These are phyloP conservation scores for Prunus mongolica DNA, from an alignment of 306 rosid genomes.

Conservation along the genomic window DNA sequence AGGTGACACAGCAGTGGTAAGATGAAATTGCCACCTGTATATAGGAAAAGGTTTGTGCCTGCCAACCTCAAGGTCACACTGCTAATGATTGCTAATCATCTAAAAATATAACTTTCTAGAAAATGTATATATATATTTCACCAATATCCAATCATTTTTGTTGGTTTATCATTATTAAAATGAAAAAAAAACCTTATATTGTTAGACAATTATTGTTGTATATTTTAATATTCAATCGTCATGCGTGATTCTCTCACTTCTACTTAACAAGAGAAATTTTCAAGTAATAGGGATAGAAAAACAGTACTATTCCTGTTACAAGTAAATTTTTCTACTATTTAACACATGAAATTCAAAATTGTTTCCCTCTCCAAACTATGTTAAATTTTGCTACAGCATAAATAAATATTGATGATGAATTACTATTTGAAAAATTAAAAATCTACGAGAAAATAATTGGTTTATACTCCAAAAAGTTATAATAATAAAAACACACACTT, in stretches of 20 bases:
- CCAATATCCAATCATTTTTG: background rate
- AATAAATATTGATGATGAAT: no score
- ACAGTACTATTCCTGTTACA: accelerated
- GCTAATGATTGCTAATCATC: background rate
- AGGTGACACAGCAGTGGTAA: no score
- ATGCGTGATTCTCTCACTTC: no score
- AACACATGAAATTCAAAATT: no score
- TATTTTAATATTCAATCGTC: no score
- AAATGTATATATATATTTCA: background rate
- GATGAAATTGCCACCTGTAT: background rate
- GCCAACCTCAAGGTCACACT: background rate
- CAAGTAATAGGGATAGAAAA: accelerated
- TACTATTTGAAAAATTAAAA: no score
- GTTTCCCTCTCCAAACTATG: no score
- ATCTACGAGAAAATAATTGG: no score
- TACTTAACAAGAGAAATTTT: no score
- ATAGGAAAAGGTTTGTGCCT: background rate
- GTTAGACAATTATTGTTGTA: background rate
- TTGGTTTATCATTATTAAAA: background rate
- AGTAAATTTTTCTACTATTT: no score
- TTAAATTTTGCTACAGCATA: no score
- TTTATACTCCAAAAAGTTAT: background rate
- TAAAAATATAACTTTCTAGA: background rate
- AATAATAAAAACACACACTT: background rate
- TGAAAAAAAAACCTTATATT: background rate